phyloP scores from a whole-genome alignment of 331 rosid species.

The Malus hybrid region DNA sequence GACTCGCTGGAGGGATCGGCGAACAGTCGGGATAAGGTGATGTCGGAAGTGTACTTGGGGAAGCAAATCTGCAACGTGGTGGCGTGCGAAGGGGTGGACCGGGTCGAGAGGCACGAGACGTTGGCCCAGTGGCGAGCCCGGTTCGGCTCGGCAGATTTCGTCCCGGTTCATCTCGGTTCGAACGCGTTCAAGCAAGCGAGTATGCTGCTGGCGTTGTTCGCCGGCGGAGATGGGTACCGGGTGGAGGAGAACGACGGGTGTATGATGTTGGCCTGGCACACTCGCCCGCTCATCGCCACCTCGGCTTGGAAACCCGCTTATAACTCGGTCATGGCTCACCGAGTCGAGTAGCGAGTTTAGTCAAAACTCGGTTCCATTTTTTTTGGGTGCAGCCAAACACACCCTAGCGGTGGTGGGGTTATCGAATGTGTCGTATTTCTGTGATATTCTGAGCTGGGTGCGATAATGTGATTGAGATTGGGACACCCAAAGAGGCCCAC shows the following conservation, averaged over 20 bases:
- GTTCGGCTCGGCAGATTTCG: conserved; percentile 52
- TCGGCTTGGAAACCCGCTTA: conserved; percentile 71
- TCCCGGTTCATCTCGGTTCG: conserved; percentile 71
- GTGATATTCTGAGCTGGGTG: conserved; percentile 55
- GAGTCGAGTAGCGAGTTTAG: conserved; percentile 30
- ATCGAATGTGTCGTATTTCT: neutral
- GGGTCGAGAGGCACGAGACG: conserved; percentile 83
- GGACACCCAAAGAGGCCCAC: conserved; percentile 40
- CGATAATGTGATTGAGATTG: conserved; percentile 22
- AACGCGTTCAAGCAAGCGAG: conserved; percentile 95
- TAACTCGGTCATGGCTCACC: conserved; percentile 24
- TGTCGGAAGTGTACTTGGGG: conserved; percentile 81
- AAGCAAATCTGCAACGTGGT: conserved; percentile 87
- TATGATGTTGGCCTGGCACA: conserved; percentile 81
- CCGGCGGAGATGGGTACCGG: conserved; percentile 78
- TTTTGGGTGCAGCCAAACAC: neutral
- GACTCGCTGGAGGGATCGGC: conserved; percentile 85
- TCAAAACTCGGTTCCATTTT: neutral
- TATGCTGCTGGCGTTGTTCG: conserved; percentile 56
- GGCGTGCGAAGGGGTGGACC: conserved; percentile 72
- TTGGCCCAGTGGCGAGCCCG: conserved; percentile 67
- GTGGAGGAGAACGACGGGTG: conserved; percentile 82
- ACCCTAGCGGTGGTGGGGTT: conserved; percentile 11
- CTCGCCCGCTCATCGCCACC: conserved; percentile 77
- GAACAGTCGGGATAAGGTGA: conserved; percentile 44